Evolutionary conservation across 2,329 filamentous ascomycete species (phyloP).

Genomic region (Calycina herbarum): DNA sequence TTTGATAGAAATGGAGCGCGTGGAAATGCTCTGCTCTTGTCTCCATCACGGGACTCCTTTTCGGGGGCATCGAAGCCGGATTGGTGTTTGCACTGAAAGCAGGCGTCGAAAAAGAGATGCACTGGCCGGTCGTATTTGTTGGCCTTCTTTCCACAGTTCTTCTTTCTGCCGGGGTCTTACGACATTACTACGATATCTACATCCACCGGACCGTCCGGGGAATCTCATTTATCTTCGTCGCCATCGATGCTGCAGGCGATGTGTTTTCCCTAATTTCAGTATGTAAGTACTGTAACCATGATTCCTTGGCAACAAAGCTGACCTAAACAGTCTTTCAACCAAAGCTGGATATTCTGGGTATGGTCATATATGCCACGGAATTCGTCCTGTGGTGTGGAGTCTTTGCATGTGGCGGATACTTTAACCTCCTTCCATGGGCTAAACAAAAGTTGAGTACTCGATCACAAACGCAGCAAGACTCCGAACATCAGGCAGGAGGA

Average conservation of each 20-base stretch:
- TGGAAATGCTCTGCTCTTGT: conserved; percentile 50
- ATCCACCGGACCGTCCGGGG: conserved; percentile 64
- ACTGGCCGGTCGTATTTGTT: conserved; percentile 68
- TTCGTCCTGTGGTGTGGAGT: conserved; percentile 67
- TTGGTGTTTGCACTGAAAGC: conserved; percentile 56
- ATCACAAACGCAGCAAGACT: conserved; percentile 19
- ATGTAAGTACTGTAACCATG: conserved; percentile 34
- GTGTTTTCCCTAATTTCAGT: conserved; percentile 66
- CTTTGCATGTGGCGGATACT: conserved; percentile 64
- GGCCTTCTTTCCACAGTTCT: conserved; percentile 63
- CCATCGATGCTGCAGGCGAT: conserved; percentile 68
- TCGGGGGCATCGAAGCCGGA: conserved; percentile 59
- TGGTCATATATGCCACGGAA: conserved; percentile 68
- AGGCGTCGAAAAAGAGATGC: conserved; percentile 43
- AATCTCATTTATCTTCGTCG: conserved; percentile 72
- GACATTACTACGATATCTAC: conserved; percentile 71
- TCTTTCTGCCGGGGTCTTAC: conserved; percentile 63
- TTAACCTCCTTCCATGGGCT: conserved; percentile 62
- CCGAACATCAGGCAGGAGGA: conserved; percentile 15
- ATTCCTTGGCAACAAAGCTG: not conserved
- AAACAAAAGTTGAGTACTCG: conserved; percentile 38
- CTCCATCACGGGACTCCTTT: conserved; percentile 50
- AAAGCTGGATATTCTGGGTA: conserved; percentile 57
- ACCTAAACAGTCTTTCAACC: conserved; percentile 52
- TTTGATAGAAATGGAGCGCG: conserved; percentile 51